Base-by-base conservation (phyloP, 2,329 filamentous ascomycete genomes). In the Podosphaera leucotricha region DNA sequence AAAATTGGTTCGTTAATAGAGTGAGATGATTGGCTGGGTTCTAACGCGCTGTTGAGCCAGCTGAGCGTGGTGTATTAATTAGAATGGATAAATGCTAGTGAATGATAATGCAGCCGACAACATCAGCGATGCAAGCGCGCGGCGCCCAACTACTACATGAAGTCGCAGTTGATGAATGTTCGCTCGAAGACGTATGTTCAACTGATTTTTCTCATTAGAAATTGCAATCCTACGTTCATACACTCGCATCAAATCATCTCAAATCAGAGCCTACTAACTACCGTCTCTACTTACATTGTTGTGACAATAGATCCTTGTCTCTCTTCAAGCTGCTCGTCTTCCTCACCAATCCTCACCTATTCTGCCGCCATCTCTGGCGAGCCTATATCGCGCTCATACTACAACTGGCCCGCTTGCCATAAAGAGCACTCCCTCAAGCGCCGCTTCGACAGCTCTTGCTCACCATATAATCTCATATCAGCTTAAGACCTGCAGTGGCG, bases 391-490 rank as follows among this genome's bases (percentile, higher is more conserved):
- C 5, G 37, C 39, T 22, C 21, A 41, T 28, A 24, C 39, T 13
- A 5, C 2, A 7, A 26, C 21, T 19, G 39, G 22, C 18, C 24
- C 24, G 19, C 72, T 55, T 61, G 62, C 8, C 70, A 67, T 0
- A 65, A 66, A 43, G 54, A 77, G 13, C 62, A 66, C 13, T 56
- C 76, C 43, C 63, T 63, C 15, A 71, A 72, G 1, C 66, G 69
- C 10, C 59, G 66, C 46, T 60, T 72, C 11, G 66, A 16, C 24
- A 7, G 39, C 70, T 0, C 60, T 78, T 7, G 53, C 77, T 30
- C 74, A 77, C 59, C 61, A 65, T 44, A 57, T 78, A 2, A 55
- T 72, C 20, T 67, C 67, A 3, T 62, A 61, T 1, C 61, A 75
- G 33, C 58, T 75, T n/a, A 57, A 63, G 0, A 49, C 62, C 3